These are phyloP conservation scores for Abortiporus biennis DNA, from an alignment of 1,284 basidiomycete genomes.

Conservation along the genomic window DNA sequence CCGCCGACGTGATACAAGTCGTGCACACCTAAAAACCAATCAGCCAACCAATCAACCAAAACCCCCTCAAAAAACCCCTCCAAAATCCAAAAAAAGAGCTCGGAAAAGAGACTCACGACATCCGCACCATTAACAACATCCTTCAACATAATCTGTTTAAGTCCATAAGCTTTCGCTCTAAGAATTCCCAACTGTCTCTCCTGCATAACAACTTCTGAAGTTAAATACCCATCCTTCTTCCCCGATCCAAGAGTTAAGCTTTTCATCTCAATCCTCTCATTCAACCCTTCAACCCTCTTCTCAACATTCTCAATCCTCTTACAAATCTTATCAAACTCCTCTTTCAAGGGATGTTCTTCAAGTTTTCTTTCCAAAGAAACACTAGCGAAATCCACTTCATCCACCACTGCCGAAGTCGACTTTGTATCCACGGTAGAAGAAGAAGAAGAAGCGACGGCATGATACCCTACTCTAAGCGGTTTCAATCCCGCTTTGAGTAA, in stretches of 20 bases:
- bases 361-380: conserved; percentile 39
- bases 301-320: conserved; percentile 25
- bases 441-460: no score
- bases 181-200: conserved; percentile 29
- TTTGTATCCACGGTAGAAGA: no score
- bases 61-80: background rate
- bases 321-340: conserved; percentile 33
- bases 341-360: conserved; percentile 49
- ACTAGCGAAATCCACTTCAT: conserved; percentile 62
- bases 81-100: conserved; percentile 3
- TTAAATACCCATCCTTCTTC: no score
- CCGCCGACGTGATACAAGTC: conserved; percentile 74
- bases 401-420: no score
- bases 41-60: conserved; percentile 5
- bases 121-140: conserved; percentile 65
- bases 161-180: conserved; percentile 36
- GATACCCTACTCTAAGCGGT: conserved; percentile 73
- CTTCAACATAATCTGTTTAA: conserved; percentile 48
- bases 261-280: conserved; percentile 7
- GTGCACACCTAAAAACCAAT: conserved; percentile 61
- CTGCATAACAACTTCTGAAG: conserved; percentile 28
- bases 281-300: conserved; percentile 22
- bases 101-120: conserved; percentile 50
- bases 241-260: no score
- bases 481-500: conserved; percentile 58